Base-by-base conservation (phyloP, 257 asterid species). In the Lithospermum erythrorhizon region DNA sequence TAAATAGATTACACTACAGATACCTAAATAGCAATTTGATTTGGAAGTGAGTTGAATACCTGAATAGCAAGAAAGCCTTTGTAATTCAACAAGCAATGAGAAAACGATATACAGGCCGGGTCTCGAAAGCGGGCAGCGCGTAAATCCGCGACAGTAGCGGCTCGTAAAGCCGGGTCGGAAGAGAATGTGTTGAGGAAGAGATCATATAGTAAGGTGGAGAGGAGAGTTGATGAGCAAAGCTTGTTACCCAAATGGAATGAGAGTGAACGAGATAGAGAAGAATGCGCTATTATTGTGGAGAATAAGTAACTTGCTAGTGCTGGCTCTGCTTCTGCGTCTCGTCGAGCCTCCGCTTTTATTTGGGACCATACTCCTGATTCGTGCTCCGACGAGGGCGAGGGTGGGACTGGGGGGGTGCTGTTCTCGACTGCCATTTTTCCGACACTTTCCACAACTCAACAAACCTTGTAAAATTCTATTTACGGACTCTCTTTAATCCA, bases 161-260 rank as follows among this genome's bases (percentile, higher is more conserved):
- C 41, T 35, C 32, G 70, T 16, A 65, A 10, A 10, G 51, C 24
- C 6, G 80, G 65, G 61, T 88, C 90, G 70, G 49, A 79, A 21
- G 95, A 78, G 76, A 88, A 88, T 54, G 80, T 74, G 62, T 68
- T 65, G 75, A 88, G 82, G 71, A 88, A 88, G 45, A 88, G 78
- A 62, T 88, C 95, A 17, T 88, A 88, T 21, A 88, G 87, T 2
- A 85, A 78, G 32, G 96, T 88, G 18, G 96, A 85, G 45, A 82
- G 86, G 8, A 88, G 83, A 23, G 96, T 88, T n/a, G 95, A 84
- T 23, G 85, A 88, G 79, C 95, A 83, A 49, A 88, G 93, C 82
- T 88, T 88, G 76, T 88, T 88, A 0, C 90, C 96, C 54, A 88
- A 61, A 70, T 88, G 95, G 67, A 88, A 88, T 24, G 96, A 81